Evolutionary conservation across 176 grass and related monocot genomes (phyloP).

Genomic region (Phoenix roebelenii): DNA sequence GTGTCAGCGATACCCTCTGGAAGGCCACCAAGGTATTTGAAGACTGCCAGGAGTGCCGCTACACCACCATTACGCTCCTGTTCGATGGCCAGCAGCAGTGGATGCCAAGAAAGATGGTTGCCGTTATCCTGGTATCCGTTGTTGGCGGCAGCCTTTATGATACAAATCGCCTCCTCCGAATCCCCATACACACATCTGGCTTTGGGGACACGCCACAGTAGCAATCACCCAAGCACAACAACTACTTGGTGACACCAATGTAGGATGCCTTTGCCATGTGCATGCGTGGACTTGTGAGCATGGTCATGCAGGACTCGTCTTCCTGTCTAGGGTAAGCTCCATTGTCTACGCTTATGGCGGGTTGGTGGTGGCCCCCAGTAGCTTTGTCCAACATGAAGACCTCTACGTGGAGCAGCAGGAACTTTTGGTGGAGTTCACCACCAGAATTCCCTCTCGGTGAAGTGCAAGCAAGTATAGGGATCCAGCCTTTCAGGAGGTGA

Average conservation of each 20-base stretch:
- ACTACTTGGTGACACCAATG: background rate
- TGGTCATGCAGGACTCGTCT: constrained; percentile 78
- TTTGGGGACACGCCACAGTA: constrained; percentile 15
- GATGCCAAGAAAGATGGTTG: background rate
- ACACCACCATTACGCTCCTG: constrained; percentile 83
- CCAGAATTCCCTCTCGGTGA: constrained; percentile 35
- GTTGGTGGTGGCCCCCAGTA: constrained; percentile 18
- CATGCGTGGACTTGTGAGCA: constrained; percentile 68
- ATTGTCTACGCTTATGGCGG: constrained; percentile 59
- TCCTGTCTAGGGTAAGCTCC: constrained; percentile 57
- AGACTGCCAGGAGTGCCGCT: constrained; percentile 72
- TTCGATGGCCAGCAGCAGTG: constrained; percentile 52
- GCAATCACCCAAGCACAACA: background rate
- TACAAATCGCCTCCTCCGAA: constrained; percentile 67
- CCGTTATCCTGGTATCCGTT: background rate
- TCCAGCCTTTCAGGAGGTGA: constrained; percentile 32
- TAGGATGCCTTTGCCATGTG: constrained; percentile 72
- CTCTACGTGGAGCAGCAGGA: constrained; percentile 84
- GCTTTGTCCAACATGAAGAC: constrained; percentile 32
- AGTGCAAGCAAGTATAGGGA: constrained; percentile 45
- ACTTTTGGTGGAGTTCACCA: constrained; percentile 67
- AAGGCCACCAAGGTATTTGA: constrained; percentile 93
- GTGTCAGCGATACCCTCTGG: constrained; percentile 55
- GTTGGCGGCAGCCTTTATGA: constrained; percentile 12
- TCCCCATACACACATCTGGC: constrained; percentile 27